phyloP scores from a whole-genome alignment of 1,284 basidiomycete genomes.

The Coniophora puteana region DNA sequence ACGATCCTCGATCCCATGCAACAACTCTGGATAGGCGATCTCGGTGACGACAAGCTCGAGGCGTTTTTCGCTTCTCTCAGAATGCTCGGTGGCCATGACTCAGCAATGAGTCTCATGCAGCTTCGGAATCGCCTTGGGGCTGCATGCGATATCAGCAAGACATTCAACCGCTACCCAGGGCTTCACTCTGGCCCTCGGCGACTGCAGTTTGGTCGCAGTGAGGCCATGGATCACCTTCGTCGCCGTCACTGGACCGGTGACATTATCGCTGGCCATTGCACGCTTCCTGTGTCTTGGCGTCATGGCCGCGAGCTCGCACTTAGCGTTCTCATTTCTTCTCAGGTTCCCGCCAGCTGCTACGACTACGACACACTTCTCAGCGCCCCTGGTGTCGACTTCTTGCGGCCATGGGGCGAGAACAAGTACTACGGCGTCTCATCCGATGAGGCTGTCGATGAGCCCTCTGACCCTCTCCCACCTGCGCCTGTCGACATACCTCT shows the following conservation, averaged over 20 bases:
- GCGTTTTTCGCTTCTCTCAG: conserved; percentile 2
- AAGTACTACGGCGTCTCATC: not conserved
- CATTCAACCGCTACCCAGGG: not conserved
- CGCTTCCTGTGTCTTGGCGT: not conserved
- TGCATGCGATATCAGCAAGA: not conserved
- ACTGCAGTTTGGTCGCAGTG: not conserved
- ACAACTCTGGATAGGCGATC: conserved; percentile 2
- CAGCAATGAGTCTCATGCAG: conserved; percentile 5
- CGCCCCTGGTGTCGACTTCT: conserved; percentile 1
- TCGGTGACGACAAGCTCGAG: conserved; percentile 3
- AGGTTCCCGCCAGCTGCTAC: not conserved
- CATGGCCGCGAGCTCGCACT: not conserved
- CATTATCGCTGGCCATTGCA: not conserved
- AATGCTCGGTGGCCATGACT: conserved; percentile 8
- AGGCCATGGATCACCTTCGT: not conserved
- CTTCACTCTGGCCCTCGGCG: not conserved
- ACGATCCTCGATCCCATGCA: not conserved
- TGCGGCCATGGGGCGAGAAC: not conserved
- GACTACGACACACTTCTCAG: too few species aligned
- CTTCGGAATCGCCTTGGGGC: not conserved
- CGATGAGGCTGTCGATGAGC: not conserved
- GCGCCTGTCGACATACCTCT: not conserved
- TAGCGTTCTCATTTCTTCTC: not conserved
- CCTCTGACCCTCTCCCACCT: not conserved
- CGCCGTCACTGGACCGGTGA: not conserved